Evolutionary conservation across 2,329 filamentous ascomycete genomes (phyloP).

Genomic region (Aspergillus brunneoviolaceus): DNA sequence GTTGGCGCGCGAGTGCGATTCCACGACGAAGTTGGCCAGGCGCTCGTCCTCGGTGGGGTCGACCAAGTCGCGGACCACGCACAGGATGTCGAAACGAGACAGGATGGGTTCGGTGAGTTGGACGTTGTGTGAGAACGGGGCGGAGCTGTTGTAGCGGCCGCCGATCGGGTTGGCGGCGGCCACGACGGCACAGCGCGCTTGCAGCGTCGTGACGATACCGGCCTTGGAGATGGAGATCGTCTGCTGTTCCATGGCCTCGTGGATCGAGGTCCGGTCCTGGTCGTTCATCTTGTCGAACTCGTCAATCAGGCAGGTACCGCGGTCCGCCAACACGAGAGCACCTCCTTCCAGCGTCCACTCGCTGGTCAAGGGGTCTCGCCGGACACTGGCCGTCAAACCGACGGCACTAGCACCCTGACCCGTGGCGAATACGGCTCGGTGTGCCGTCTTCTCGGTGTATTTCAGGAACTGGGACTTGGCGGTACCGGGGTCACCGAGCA

Average conservation of each 20-base stretch:
- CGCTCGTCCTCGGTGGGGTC: slow-evolving; percentile 91
- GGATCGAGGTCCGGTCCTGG: slow-evolving; percentile 94
- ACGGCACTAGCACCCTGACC: slow-evolving; percentile 96
- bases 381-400: slow-evolving; percentile 94
- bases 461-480: slow-evolving; percentile 98
- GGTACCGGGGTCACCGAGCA: slow-evolving; percentile 94
- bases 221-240: slow-evolving; percentile 99
- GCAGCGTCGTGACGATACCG: slow-evolving; percentile 94
- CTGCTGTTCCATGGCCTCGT: slow-evolving; percentile 99
- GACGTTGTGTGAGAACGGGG: slow-evolving; percentile 94
- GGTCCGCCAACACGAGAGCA: slow-evolving; percentile 89
- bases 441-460: slow-evolving; percentile 95
- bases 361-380: slow-evolving; percentile 88
- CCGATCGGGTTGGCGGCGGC: slow-evolving; percentile 96
- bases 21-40: slow-evolving; percentile 89
- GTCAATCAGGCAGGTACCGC: slow-evolving; percentile 92
- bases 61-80: slow-evolving; percentile 92
- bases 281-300: slow-evolving; percentile 99
- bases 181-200: slow-evolving; percentile 93
- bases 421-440: slow-evolving; percentile 94
- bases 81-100: slow-evolving; percentile 96
- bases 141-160: slow-evolving; percentile 92
- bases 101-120: slow-evolving; percentile 95
- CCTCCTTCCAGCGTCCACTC: slow-evolving; percentile 98
- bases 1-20: slow-evolving; percentile 89